Base-by-base conservation (phyloP, 2,329 filamentous ascomycete species). In the Stemphylium vesicarium region DNA sequence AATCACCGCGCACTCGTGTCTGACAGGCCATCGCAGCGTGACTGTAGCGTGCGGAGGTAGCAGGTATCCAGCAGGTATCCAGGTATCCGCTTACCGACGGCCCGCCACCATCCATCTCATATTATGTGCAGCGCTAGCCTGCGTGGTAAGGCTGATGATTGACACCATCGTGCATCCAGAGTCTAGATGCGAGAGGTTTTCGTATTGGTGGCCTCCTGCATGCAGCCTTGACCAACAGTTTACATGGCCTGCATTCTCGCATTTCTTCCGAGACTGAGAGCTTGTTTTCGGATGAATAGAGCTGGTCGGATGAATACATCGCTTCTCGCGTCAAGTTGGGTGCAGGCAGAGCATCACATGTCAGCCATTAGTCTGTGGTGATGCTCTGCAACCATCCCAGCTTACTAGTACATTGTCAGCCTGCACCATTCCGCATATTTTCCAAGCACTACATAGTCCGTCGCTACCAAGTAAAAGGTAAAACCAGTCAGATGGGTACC, bases 11-110 rank as follows among this genome's bases (percentile, higher is more conserved):
- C 33, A 9, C 33, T 36, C 46, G 39, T 39, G 42, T 10, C 40
- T 32, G 52, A 40, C 56, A 52, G 50, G 36, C 44, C 56, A 46
- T 15, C 22, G 36, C 40, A 44, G 26, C 53, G 44, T 53, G 50
- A 57, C 54, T 12, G 2, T 1, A n/a, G 20, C 48, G 22, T 29
- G 41, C 12, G 32, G 56, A 53, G 50, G 52, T 42, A 55, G 47
- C 53, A 56, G 26, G 38, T 44, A 11, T 52, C 41, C 64, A 20
- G 20, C 20, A 20, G 20, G 20, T 20, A 20, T 20, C 20, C 53
- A 56, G 26, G 38, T 44, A 11, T 52, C 41, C 64, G 64, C 65
- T 64, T 68, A 64, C 24, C 31, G 20, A 35, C 64, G 65, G 65
- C 48, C 64, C 65, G 64, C 46, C 39, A 54, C 55, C 60, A 61